Evolutionary conservation across 768 basidiomycete genomes (phyloP), one percentile per base, ranked within the genome.

Genomic region (Kwoniella sp.): DNA sequence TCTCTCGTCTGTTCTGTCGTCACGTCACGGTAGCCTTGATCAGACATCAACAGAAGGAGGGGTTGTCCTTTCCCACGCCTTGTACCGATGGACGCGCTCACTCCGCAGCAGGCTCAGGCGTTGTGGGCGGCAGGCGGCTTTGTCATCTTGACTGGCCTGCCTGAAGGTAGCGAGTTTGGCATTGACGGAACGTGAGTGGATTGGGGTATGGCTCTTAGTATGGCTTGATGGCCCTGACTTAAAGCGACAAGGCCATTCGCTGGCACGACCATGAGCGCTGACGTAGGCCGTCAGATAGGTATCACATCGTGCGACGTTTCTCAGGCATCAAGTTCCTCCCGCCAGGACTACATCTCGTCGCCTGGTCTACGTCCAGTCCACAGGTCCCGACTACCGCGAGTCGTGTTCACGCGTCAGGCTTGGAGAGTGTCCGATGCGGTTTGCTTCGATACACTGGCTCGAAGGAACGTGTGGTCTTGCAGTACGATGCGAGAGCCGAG

Each of bases 311-410:
- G 29, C 63, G 60, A 23, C 45, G 47, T n/a, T 64, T 66, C 36
- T 62, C 67, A 41, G 77, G 77, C 17, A 65, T 73, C 51, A 77
- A 77, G 55, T 66, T 77, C 54, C 45, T 77, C 10, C 75, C 77
- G 1, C 62, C 69, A 15, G 75, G 76, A 19, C 47, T 77, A 10
- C 77, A 77, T 51, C 53, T 77, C 25, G 65, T 76, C 45, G 62
- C 72, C 23, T 71, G 64, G 50, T 66, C 74, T 3, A 53, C 69
- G 5, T 57, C 68, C 8, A n/a, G n/a, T n/a, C n/a, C n/a, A 46
- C 48, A 5, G 60, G 54, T 5, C 56, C 60, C n/a, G n/a, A n/a
- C n/a, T n/a, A n/a, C n/a, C n/a, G n/a, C n/a, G n/a, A n/a, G n/a
- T n/a, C n/a, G n/a, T n/a, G n/a, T n/a, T n/a, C n/a, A n/a, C n/a